Evolutionary conservation across 2,329 filamentous ascomycete genomes (phyloP), one percentile per base, ranked within the genome.

Genomic region (Phialemoniopsis sp.): DNA sequence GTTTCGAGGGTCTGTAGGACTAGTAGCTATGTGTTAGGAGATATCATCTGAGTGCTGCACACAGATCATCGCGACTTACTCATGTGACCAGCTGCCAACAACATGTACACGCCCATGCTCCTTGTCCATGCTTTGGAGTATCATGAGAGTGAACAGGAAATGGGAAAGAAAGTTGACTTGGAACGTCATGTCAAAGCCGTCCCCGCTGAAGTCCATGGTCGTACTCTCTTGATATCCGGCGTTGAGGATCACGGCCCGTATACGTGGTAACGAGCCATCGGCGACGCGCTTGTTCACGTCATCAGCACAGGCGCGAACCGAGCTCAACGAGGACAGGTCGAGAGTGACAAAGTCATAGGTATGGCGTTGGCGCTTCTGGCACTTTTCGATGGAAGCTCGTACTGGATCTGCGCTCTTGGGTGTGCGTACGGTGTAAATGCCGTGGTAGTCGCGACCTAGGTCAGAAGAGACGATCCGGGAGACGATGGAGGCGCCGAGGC

Each of bases 71-170:
- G n/a, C 37, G 14, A 34, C 46, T 50, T 44, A 54, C 56, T 60
- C 52, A 44, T 59, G 49, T 8, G 46, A 40, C 47, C 49, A 53
- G 35, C 56, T 58, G 4, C 55, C 47, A n/a, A 59, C 21, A 7
- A 54, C 38, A 6, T 60, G 46, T 9, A 60, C 49, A 8, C 55
- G 46, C 5, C 56, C 57, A 3, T 44, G 30, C 31, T 52, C 42
- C 32, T 46, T 48, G 46, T 60, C 56, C 48, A 60, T 53, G 29
- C 56, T 58, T 43, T 52, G 41, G 12, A 60, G 47, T 8, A 60
- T 39, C n/a, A 59, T 36, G 10, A 59, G 37, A 5, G 50, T 49
- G 8, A 60, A 40, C 29, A 59, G 48, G 37, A 53, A 59, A 19
- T 58, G 53, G 3, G 49, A 49, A 3, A 59, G 49, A 43, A 57